These are phyloP conservation scores for Xylaria sp. DNA, from an alignment of 2,329 filamentous ascomycete species.

Conservation along the genomic window DNA sequence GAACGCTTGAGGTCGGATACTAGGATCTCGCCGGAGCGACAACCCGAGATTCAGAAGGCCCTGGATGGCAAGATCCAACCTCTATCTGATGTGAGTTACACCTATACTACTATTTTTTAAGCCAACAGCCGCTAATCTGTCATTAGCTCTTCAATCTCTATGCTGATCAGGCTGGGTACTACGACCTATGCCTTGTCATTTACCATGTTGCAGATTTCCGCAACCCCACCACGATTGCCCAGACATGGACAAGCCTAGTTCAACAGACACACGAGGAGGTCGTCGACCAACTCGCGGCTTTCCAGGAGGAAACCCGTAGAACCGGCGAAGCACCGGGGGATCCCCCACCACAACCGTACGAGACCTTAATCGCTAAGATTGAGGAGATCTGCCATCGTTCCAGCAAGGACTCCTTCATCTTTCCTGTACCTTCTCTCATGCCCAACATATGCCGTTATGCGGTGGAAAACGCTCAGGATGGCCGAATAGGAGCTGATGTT, in stretches of 20 bases:
- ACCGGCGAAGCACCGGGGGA: conserved; percentile 43
- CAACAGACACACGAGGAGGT: conserved; percentile 69
- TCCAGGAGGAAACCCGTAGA: conserved; percentile 50
- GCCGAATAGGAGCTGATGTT: conserved; percentile 61
- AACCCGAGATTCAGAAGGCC: conserved; percentile 66
- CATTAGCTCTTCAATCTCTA: conserved; percentile 87
- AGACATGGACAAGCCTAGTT: conserved; percentile 85
- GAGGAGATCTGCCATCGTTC: conserved; percentile 70
- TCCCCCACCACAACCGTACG: conserved; percentile 66
- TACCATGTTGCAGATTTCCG: conserved; percentile 92
- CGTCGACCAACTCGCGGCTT: conserved; percentile 48
- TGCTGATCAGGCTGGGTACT: conserved; percentile 89
- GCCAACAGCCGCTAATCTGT: conserved; percentile 9
- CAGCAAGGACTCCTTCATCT: conserved; percentile 69
- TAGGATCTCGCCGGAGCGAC: conserved; percentile 69
- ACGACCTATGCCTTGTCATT: conserved; percentile 90
- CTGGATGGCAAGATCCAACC: conserved; percentile 80
- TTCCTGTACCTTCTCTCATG: conserved; percentile 66
- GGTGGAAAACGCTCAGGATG: conserved; percentile 62
- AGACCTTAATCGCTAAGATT: conserved; percentile 68
- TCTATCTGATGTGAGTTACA: conserved; percentile 71
- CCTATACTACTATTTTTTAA: background rate
- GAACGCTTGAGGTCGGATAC: conserved; percentile 76
- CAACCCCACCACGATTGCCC: conserved; percentile 80
- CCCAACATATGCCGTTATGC: conserved; percentile 69